A percentile compares a stretch with the other conserved stretches of the same genome.
Evolutionary conservation across 768 basidiomycete genomes (phyloP).

Genomic region (Pulveroboletus sp.): DNA sequence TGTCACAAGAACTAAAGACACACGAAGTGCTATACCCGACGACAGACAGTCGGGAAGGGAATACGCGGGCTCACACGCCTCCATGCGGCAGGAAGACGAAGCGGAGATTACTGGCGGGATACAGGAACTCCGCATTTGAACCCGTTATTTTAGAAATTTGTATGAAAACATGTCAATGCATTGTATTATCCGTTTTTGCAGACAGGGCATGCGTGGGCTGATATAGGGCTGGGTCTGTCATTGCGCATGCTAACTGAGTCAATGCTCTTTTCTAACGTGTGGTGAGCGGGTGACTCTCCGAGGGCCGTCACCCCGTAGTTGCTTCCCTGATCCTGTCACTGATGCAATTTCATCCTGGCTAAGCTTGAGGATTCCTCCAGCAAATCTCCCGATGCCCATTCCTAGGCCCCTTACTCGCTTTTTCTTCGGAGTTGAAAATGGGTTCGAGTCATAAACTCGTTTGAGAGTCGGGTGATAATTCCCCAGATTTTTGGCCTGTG

Average conservation of each 20-base stretch:
- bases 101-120: constrained; percentile 22
- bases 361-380: constrained; percentile 63
- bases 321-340: constrained; percentile 27
- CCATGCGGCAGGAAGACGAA: constrained; percentile 18
- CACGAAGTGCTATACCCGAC: constrained; percentile 19
- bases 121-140: constrained; percentile 24
- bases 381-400: constrained; percentile 79
- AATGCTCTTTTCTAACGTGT: constrained; percentile 2
- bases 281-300: constrained; percentile 1
- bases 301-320: not conserved
- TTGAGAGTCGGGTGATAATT: constrained; percentile 83
- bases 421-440: constrained; percentile 26
- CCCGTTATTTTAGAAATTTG: constrained; percentile 1
- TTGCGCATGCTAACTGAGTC: too few species aligned
- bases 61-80: constrained; percentile 16
- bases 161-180: constrained; percentile 5
- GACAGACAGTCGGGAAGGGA: constrained; percentile 26
- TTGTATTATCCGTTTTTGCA: not conserved
- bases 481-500: constrained; percentile 75
- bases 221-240: too few species aligned
- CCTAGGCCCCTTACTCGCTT: constrained; percentile 63
- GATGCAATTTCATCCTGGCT: constrained; percentile 54
- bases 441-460: constrained; percentile 50
- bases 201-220: not conserved
- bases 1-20: constrained; percentile 6